Conservation (phyloP, 73 alveolate genomes). For the Paramecium bursaria region DNA sequence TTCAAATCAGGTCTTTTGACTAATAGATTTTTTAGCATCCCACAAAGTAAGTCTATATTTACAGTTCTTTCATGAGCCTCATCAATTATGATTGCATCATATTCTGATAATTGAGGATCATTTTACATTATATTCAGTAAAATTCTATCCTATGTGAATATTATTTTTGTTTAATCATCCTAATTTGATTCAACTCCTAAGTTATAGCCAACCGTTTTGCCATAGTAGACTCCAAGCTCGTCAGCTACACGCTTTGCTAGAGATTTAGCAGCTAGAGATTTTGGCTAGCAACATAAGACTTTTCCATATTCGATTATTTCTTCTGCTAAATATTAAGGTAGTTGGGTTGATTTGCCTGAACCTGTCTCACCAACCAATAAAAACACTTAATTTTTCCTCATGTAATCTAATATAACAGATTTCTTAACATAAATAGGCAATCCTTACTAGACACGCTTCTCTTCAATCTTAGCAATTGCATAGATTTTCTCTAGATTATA, state of each 20-base stretch:
- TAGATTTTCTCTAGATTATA: too few species aligned
- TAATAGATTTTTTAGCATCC: background rate
- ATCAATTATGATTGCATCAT: conserved; percentile 88
- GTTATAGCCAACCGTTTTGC: conserved; percentile 90
- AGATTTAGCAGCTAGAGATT: conserved; percentile 96
- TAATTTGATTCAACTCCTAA: conserved; percentile 79
- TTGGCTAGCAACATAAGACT: conserved; percentile 90
- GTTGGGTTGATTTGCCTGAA: conserved; percentile 89
- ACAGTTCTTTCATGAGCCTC: conserved; percentile 97
- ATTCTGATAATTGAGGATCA: conserved; percentile 80
- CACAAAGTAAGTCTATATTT: conserved; percentile 75
- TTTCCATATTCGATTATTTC: conserved; percentile 70
- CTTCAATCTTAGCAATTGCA: too few species aligned
- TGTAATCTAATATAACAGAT: background rate
- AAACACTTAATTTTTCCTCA: conserved; percentile 34
- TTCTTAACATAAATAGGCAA: conserved; percentile 1
- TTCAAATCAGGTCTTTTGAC: background rate
- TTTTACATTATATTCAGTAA: conserved; percentile 87
- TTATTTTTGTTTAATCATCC: conserved; percentile 83
- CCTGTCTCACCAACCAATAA: conserved; percentile 88
- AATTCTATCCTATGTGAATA: conserved; percentile 93
- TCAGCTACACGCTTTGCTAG: conserved; percentile 92
- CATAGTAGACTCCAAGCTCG: conserved; percentile 78
- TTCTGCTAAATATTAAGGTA: conserved; percentile 80
- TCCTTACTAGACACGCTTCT: too few species aligned